A percentile compares a stretch with the other conserved stretches of the same genome.
phyloP scores from a whole-genome alignment of 2,329 filamentous ascomycete species.

The Arachnopeziza araneosa region DNA sequence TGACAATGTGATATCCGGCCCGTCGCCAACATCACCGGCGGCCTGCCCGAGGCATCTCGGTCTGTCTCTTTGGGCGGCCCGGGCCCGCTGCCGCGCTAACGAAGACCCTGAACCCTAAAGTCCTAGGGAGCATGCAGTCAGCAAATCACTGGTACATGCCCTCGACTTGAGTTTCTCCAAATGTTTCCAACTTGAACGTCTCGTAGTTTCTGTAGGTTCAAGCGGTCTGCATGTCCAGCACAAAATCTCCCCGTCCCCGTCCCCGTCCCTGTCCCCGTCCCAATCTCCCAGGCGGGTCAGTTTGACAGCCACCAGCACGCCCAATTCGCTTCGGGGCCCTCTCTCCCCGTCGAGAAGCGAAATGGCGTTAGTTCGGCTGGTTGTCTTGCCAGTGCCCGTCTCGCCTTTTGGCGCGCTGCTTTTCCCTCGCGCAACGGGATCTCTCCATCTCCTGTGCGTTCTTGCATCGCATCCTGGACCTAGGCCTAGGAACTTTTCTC shows the following conservation, averaged over 20 bases:
- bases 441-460: neutral
- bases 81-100: neutral
- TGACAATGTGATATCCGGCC: too few species aligned
- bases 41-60: neutral
- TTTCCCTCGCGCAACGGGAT: neutral
- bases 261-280: too few species aligned
- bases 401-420: neutral
- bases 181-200: too few species aligned
- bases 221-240: neutral
- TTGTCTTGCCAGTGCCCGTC: neutral
- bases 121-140: neutral
- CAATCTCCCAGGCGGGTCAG: neutral
- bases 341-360: neutral
- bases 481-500: neutral
- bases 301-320: neutral
- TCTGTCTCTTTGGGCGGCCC: neutral
- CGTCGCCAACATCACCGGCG: neutral
- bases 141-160: too few species aligned
- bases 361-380: neutral
- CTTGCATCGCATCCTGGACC: neutral
- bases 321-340: neutral
- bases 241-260: neutral
- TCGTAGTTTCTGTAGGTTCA: neutral
- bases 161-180: too few species aligned
- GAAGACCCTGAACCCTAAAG: neutral